Evolutionary conservation across 129 eudicot species (phyloP).

Genomic region (Cynara cardunculus): DNA sequence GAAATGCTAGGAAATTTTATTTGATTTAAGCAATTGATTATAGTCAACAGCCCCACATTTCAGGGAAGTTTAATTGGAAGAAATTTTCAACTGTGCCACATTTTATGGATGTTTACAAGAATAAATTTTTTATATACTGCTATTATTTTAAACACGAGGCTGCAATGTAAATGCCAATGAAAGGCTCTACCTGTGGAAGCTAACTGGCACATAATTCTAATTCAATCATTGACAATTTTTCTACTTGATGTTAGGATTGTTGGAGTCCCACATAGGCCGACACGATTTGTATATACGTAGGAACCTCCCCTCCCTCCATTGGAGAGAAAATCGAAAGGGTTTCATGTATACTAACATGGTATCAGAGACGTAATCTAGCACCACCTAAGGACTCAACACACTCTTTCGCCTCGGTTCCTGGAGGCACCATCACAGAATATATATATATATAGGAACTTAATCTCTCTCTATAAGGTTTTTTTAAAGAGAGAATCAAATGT

Average conservation of each 20-base stretch:
- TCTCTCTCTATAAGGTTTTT: neutral
- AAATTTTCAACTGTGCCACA: neutral
- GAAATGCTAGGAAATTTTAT: constrained; percentile 6
- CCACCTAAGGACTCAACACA: neutral
- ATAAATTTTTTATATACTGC: neutral
- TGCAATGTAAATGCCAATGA: neutral
- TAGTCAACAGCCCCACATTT: neutral
- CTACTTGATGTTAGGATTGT: neutral
- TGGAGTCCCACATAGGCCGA: neutral
- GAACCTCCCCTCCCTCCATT: neutral
- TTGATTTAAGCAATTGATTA: constrained; percentile 5
- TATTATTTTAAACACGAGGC: neutral
- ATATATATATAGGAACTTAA: neutral
- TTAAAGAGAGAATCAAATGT: neutral
- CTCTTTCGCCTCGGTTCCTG: neutral
- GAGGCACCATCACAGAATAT: neutral
- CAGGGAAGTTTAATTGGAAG: neutral
- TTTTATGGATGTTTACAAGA: neutral
- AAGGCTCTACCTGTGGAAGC: neutral
- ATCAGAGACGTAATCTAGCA: neutral
- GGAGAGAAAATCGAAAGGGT: neutral
- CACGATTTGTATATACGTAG: neutral
- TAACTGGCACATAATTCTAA: neutral
- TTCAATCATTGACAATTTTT: neutral
- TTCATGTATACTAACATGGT: neutral